These are phyloP conservation scores for Cladosporium sp. DNA, from an alignment of 2,329 filamentous ascomycete genomes.

Conservation along the genomic window DNA sequence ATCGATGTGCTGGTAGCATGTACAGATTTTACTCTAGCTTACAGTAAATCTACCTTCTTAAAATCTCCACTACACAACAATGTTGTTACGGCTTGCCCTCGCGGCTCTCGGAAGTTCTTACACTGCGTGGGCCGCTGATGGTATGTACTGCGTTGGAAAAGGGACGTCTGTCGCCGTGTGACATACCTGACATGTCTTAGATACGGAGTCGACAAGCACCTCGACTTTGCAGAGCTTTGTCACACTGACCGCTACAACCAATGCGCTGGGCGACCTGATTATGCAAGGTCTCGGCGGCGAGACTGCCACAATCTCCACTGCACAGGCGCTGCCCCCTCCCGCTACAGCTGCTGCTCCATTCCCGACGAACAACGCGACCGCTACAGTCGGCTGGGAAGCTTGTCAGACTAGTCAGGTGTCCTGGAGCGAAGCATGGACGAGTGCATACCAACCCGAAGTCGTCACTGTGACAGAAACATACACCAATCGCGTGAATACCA, in stretches of 20 bases:
- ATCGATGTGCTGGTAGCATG: too few species aligned
- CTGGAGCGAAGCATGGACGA: constrained; percentile 13
- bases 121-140: not conserved
- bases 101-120: not conserved
- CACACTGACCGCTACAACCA: not conserved
- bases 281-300: constrained; percentile 6
- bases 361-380: not conserved
- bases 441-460: constrained; percentile 5
- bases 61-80: not conserved
- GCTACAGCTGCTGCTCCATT: not conserved
- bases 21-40: not conserved
- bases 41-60: too few species aligned
- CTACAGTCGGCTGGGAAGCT: constrained; percentile 6
- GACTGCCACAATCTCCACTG: not conserved
- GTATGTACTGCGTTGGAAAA: not conserved
- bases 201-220: not conserved
- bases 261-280: not conserved
- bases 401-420: constrained; percentile 16
- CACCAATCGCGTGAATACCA: not conserved
- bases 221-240: not conserved
- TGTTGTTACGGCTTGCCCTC: not conserved
- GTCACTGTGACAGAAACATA: not conserved
- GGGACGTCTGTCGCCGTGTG: too few species aligned
- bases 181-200: not conserved
- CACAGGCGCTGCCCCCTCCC: not conserved